phyloP scores from a whole-genome alignment of 805 yeast species.

The Saccharomycopsis fodiens region DNA sequence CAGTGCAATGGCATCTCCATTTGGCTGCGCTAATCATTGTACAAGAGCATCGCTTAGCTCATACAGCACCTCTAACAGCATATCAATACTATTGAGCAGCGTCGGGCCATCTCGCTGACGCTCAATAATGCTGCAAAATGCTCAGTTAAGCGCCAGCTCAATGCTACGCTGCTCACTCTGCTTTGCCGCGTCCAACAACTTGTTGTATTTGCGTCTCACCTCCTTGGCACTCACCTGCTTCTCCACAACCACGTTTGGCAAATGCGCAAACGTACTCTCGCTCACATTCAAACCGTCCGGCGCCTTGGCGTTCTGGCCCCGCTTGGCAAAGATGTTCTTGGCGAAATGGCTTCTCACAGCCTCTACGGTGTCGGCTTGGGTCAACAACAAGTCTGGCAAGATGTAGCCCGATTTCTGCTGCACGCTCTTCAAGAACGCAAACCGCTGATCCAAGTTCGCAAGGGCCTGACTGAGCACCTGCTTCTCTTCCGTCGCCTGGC shows the following conservation, averaged over 20 bases:
- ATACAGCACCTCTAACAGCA: too few species aligned
- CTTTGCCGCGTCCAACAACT: conserved; percentile 11
- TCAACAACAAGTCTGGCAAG: conserved; percentile 17
- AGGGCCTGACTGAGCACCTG: conserved; percentile 5
- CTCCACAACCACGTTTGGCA: conserved; percentile 19
- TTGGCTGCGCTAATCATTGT: too few species aligned
- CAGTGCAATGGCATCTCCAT: too few species aligned
- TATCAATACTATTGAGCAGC: too few species aligned
- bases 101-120: too few species aligned
- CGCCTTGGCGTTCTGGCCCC: conserved; percentile 5
- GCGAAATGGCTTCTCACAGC: conserved; percentile 9
- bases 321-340: conserved; percentile 4
- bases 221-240: conserved; percentile 8
- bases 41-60: too few species aligned
- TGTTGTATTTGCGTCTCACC: conserved; percentile 7
- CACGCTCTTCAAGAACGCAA: conserved; percentile 15
- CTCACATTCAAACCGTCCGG: conserved; percentile 18
- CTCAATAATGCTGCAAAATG: too few species aligned
- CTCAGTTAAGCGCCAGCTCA: conserved; percentile 1
- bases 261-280: conserved; percentile 12
- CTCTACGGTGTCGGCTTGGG: conserved; percentile 8
- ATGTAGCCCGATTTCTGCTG: conserved; percentile 14
- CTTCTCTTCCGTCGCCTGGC: neutral
- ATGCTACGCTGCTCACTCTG: conserved; percentile 1
- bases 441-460: conserved; percentile 11